Conservation (phyloP, 768 basidiomycete species). For the Russula olivacea region DNA sequence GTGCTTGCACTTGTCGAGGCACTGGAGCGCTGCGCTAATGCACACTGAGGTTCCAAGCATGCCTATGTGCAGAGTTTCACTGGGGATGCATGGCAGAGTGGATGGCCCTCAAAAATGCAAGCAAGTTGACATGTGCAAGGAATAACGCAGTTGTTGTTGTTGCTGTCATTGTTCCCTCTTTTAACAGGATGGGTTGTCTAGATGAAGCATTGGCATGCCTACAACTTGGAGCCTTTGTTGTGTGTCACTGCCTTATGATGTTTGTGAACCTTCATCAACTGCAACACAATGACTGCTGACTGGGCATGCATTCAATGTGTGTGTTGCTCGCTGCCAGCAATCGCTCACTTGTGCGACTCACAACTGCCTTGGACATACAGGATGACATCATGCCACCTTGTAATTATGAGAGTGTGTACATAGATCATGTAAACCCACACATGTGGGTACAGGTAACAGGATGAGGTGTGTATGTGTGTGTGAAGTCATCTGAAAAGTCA, state of each 20-base stretch:
- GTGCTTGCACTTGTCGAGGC: slow-evolving; percentile 57
- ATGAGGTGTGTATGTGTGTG: too few species aligned
- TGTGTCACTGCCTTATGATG: slow-evolving; percentile 54
- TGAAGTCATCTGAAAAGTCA: too few species aligned
- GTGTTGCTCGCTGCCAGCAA: slow-evolving; percentile 53
- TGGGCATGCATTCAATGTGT: slow-evolving; percentile 39
- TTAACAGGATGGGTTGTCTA: slow-evolving; percentile 41
- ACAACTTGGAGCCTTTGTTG: slow-evolving; percentile 55
- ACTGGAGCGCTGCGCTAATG: slow-evolving; percentile 57
- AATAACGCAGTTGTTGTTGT: slow-evolving; percentile 11
- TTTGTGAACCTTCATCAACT: slow-evolving; percentile 35
- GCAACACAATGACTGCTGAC: neutral
- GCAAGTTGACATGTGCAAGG: slow-evolving; percentile 15
- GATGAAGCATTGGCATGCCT: slow-evolving; percentile 53
- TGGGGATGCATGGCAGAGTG: slow-evolving; percentile 67
- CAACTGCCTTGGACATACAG: slow-evolving; percentile 48
- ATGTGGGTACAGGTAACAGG: too few species aligned
- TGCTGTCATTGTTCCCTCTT: neutral
- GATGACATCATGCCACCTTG: slow-evolving; percentile 85
- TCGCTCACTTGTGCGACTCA: slow-evolving; percentile 68
- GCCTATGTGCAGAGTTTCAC: slow-evolving; percentile 49
- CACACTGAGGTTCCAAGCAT: slow-evolving; percentile 39
- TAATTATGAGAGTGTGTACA: too few species aligned
- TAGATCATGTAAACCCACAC: too few species aligned
- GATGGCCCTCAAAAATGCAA: slow-evolving; percentile 42